These are phyloP conservation scores for Acanthamoeba castellanii DNA, from an alignment of 208 protist genomes.

Conservation along the genomic window DNA sequence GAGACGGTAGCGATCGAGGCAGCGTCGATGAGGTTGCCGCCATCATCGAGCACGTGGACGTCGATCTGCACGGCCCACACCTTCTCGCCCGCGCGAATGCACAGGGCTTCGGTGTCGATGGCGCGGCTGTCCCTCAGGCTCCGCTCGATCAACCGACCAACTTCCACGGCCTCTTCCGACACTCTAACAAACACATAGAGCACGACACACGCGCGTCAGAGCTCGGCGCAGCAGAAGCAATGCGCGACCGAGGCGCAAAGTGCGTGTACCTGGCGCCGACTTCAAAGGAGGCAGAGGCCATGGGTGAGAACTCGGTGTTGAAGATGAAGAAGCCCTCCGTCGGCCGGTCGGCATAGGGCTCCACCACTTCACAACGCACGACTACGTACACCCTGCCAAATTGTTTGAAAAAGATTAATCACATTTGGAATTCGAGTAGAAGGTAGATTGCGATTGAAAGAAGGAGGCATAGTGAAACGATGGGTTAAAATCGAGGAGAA, in stretches of 20 bases:
- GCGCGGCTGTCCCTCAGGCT: conserved; percentile 92
- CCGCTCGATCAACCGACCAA: conserved; percentile 92
- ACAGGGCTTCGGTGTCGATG: conserved; percentile 96
- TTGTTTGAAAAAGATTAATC: background rate
- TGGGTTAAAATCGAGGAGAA: background rate
- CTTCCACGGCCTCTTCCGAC: conserved; percentile 78
- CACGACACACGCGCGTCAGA: too few species aligned
- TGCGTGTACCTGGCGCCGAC: background rate
- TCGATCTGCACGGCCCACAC: conserved; percentile 92
- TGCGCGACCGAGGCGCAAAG: background rate
- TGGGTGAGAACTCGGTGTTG: conserved; percentile 92
- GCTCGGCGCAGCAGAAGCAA: background rate
- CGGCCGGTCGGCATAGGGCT: conserved; percentile 94
- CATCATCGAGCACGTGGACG: conserved; percentile 95
- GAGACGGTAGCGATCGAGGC: conserved; percentile 92
- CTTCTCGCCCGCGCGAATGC: conserved; percentile 94
- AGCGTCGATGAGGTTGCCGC: conserved; percentile 95
- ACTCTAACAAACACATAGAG: background rate
- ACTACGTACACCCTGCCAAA: conserved; percentile 88
- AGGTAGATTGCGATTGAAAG: too few species aligned
- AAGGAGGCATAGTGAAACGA: too few species aligned
- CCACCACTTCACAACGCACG: conserved; percentile 94
- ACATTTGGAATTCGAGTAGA: background rate
- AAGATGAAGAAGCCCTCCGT: conserved; percentile 96
- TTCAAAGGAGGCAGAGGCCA: conserved; percentile 88